These are phyloP conservation scores for Pisolithus thermaeus DNA, from an alignment of 1,284 basidiomycete genomes.

Conservation along the genomic window DNA sequence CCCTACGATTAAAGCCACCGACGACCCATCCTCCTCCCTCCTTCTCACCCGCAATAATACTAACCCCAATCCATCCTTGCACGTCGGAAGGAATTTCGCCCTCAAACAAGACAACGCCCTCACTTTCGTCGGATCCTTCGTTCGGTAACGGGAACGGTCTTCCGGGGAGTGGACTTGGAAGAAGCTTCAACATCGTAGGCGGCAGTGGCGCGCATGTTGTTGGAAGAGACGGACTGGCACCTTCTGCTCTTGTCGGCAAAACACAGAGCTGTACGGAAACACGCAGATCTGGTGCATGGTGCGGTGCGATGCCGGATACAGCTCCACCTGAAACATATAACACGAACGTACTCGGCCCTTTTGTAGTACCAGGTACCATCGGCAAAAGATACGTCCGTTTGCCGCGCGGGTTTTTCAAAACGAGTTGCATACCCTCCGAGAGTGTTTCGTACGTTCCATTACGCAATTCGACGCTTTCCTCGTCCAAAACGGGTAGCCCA, in stretches of 20 bases:
- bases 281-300: slow-evolving; percentile 35
- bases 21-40: slow-evolving; percentile 62
- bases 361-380: slow-evolving; percentile 17
- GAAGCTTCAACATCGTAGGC: slow-evolving; percentile 47
- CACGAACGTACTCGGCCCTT: slow-evolving; percentile 32
- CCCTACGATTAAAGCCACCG: slow-evolving; percentile 41
- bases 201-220: slow-evolving; percentile 34
- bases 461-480: slow-evolving; percentile 4
- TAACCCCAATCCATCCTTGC: slow-evolving; percentile 46
- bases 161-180: slow-evolving; percentile 53
- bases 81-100: slow-evolving; percentile 33
- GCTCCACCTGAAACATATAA: slow-evolving; percentile 58
- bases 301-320: slow-evolving; percentile 45
- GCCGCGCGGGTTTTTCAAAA: slow-evolving; percentile 39
- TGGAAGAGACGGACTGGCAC: slow-evolving; percentile 9
- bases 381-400: slow-evolving; percentile 48
- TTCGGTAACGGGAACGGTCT: slow-evolving; percentile 55
- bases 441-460: slow-evolving; percentile 33
- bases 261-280: slow-evolving; percentile 43
- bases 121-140: slow-evolving; percentile 68
- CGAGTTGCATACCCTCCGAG: slow-evolving; percentile 32
- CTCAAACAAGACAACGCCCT: slow-evolving; percentile 62
- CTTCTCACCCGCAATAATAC: slow-evolving; percentile 42
- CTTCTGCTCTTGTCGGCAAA: slow-evolving; percentile 10
- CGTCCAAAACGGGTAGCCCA: slow-evolving; percentile 27